These are phyloP conservation scores for Alloascoidea hylecoeti DNA, from an alignment of 805 yeast genomes.

Conservation along the genomic window DNA sequence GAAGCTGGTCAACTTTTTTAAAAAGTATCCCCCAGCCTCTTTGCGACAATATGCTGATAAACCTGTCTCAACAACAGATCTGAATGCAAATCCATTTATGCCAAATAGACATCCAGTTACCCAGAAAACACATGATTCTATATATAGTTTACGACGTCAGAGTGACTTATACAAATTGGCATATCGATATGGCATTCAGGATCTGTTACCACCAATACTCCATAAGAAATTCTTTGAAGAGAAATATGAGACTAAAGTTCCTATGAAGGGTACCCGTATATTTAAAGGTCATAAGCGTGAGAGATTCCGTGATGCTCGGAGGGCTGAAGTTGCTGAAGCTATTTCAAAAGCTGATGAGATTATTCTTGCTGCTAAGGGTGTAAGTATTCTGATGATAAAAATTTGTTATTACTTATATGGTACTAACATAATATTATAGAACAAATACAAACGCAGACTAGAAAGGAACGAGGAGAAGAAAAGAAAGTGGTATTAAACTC, in stretches of 20 bases:
- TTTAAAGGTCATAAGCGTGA: conserved; percentile 82
- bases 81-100: conserved; percentile 73
- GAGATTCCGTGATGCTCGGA: conserved; percentile 43
- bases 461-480: conserved; percentile 24
- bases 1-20: conserved; percentile 59
- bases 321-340: conserved; percentile 50
- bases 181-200: conserved; percentile 63
- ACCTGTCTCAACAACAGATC: conserved; percentile 53
- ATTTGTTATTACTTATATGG: not conserved
- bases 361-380: conserved; percentile 51
- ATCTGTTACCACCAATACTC: conserved; percentile 55
- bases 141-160: conserved; percentile 69
- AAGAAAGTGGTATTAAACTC: conserved; percentile 25
- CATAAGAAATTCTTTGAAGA: conserved; percentile 67
- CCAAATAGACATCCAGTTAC: conserved; percentile 79
- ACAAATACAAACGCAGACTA: conserved; percentile 27
- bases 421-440: no score
- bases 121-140: conserved; percentile 61
- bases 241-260: conserved; percentile 52
- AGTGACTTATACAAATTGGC: conserved; percentile 78
- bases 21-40: conserved; percentile 78
- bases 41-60: conserved; percentile 46
- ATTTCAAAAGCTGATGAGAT: conserved; percentile 51
- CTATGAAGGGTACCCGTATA: conserved; percentile 60
- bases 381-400: conserved; percentile 6